A percentile compares a stretch with the other conserved stretches of the same genome.
Conservation (phyloP, 176 grass and related monocot species). For the Eremochloa ophiuroides region DNA sequence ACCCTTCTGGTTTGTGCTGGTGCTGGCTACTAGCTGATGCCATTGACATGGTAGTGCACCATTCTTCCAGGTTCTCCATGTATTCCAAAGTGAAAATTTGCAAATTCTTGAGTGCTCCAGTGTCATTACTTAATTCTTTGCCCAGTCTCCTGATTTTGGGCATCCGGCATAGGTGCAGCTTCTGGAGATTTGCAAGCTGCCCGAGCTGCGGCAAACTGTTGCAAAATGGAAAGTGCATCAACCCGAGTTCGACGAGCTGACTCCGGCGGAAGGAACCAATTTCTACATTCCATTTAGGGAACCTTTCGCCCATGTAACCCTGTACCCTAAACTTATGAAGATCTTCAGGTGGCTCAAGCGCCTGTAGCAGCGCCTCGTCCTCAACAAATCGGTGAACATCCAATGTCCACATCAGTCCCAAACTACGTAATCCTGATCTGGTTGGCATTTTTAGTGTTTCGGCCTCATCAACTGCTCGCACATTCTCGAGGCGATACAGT, state of each 20-base stretch:
- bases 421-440: neutral
- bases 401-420: constrained; percentile 16
- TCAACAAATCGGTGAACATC: neutral
- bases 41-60: neutral
- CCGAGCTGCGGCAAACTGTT: neutral
- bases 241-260: neutral
- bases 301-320: constrained; percentile 11
- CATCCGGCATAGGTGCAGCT: neutral
- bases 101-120: neutral
- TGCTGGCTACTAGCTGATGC: neutral
- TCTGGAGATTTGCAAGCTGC: neutral
- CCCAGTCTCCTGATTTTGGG: neutral
- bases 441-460: neutral
- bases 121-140: neutral
- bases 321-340: neutral
- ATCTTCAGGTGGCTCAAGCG: neutral
- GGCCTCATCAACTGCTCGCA: neutral
- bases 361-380: neutral
- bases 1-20: neutral
- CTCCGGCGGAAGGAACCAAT: neutral
- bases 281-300: neutral
- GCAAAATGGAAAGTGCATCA: neutral
- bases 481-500: constrained; percentile 4
- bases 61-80: constrained; percentile 8
- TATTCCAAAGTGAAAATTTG: constrained; percentile 4